Evolutionary conservation across 352 stramenopile genomes (phyloP), one percentile per base, ranked within the genome.

Genomic region (Phytophthora constricta): DNA sequence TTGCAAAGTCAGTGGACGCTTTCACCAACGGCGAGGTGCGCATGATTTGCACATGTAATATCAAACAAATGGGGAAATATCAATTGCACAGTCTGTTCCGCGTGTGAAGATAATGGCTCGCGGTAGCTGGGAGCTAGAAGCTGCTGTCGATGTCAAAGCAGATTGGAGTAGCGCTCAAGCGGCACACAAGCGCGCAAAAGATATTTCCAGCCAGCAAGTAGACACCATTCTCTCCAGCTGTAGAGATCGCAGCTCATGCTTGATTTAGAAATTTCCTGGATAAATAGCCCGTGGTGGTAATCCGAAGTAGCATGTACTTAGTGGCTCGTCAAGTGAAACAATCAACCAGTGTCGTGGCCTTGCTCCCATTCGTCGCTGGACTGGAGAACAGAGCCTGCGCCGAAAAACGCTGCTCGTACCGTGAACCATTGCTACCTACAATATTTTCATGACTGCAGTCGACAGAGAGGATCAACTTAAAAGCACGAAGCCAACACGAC

Each of bases 381-480:
- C 1, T n/a, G 39, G n/a, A 7, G 39, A 22, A 0, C 14, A 46
- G 5, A 46, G 5, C 7, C 13, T 46, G 39, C 39, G 17, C 39
- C 13, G 2, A 46, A 1, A n/a, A 46, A 46, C 39, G 14, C 1
- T 46, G 14, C 13, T 23, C n/a, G 39, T 46, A 14, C 39, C 39
- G 17, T 7, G 7, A 20, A 7, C 31, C 7, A n/a, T 58, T 22
- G 56, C 33, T 16, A 22, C 33, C 10, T 63, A 63, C 16, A 56
- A 63, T 23, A 41, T 63, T 26, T 16, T 26, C 3, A 62, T 63
- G 33, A 55, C 48, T 33, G 45, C 20, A 14, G 56, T 63, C 4
- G 56, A 65, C 25, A 22, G 57, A 8, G 47, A 52, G 0, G 57
- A 58, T 31, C 57, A 65, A 27, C 25, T 65, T 1, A 8, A 33